These are phyloP conservation scores for Ophiostoma montium DNA, from an alignment of 2,329 filamentous ascomycete genomes.

Conservation along the genomic window DNA sequence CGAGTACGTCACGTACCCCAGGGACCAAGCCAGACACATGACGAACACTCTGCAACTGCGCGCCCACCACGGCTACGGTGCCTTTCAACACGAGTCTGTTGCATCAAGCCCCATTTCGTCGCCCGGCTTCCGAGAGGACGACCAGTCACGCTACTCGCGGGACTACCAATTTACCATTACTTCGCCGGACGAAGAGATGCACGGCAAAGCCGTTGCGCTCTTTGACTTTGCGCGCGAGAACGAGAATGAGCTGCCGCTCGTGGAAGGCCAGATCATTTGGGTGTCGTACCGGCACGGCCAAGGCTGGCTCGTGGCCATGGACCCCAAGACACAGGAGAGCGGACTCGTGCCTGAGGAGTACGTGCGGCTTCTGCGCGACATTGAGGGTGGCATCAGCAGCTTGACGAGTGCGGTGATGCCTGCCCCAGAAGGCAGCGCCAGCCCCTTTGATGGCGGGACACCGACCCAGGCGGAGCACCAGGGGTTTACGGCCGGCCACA, in stretches of 20 bases:
- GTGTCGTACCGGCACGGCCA: constrained; percentile 93
- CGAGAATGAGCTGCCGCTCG: constrained; percentile 84
- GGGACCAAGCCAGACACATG: constrained; percentile 47
- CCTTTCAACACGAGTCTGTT: constrained; percentile 40
- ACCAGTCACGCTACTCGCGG: constrained; percentile 70
- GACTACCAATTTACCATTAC: constrained; percentile 94
- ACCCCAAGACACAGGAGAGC: constrained; percentile 86
- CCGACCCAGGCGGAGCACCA: constrained; percentile 47
- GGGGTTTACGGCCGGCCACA: constrained; percentile 26
- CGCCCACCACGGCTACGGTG: constrained; percentile 29
- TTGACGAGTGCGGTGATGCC: constrained; percentile 34
- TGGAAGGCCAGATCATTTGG: constrained; percentile 91
- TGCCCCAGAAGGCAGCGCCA: constrained; percentile 31
- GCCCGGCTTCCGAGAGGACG: constrained; percentile 42
- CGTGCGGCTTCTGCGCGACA: constrained; percentile 79
- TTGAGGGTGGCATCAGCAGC: constrained; percentile 76
- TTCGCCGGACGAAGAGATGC: constrained; percentile 92
- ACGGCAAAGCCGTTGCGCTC: constrained; percentile 86
- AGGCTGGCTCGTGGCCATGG: constrained; percentile 93
- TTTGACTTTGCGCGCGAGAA: constrained; percentile 95
- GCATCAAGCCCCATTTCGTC: constrained; percentile 45
- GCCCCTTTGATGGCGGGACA: constrained; percentile 42
- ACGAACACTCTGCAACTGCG: constrained; percentile 32
- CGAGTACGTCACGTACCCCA: constrained; percentile 67
- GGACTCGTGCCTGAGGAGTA: constrained; percentile 95